Conservation (phyloP, 352 stramenopile genomes). For the Globisporangium ultimum region DNA sequence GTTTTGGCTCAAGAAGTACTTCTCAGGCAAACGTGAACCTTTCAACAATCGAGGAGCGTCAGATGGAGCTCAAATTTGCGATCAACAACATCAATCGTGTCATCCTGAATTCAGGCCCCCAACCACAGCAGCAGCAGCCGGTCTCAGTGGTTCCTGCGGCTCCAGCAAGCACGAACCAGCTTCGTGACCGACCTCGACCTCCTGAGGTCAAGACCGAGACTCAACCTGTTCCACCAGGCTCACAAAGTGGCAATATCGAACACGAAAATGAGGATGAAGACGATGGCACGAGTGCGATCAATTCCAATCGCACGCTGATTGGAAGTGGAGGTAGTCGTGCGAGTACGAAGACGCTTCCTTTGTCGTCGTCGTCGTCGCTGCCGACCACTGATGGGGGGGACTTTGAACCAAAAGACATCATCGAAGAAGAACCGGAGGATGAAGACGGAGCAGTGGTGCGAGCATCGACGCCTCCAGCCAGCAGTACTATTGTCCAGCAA, state of each 20-base stretch:
- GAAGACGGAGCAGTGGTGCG: conserved; percentile 20
- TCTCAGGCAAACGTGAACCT: conserved; percentile 18
- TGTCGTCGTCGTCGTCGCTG: conserved; percentile 43
- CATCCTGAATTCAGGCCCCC: conserved; percentile 66
- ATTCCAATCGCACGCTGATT: conserved; percentile 47
- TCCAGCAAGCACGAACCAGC: not conserved
- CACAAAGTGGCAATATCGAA: conserved; percentile 11
- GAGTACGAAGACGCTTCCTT: conserved; percentile 49
- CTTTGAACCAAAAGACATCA: conserved; percentile 26
- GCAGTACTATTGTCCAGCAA: not conserved
- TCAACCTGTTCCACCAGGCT: not conserved
- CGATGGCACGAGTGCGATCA: conserved; percentile 19
- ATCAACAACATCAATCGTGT: conserved; percentile 81
- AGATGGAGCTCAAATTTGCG: conserved; percentile 72
- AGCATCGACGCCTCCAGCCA: no score
- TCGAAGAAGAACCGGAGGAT: conserved; percentile 41
- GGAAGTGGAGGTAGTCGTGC: conserved; percentile 37
- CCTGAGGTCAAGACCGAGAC: conserved; percentile 9
- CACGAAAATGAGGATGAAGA: conserved; percentile 22
- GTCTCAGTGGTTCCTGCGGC: no score
- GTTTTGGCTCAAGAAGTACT: conserved; percentile 12
- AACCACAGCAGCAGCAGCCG: conserved; percentile 23
- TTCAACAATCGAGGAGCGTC: conserved; percentile 43
- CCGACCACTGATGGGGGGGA: conserved; percentile 34
- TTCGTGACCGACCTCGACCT: conserved; percentile 3